Evolutionary conservation across 2,329 filamentous ascomycete genomes (phyloP), one percentile per base, ranked within the genome.

Genomic region (Teratosphaeria pseudoeucalypti): DNA sequence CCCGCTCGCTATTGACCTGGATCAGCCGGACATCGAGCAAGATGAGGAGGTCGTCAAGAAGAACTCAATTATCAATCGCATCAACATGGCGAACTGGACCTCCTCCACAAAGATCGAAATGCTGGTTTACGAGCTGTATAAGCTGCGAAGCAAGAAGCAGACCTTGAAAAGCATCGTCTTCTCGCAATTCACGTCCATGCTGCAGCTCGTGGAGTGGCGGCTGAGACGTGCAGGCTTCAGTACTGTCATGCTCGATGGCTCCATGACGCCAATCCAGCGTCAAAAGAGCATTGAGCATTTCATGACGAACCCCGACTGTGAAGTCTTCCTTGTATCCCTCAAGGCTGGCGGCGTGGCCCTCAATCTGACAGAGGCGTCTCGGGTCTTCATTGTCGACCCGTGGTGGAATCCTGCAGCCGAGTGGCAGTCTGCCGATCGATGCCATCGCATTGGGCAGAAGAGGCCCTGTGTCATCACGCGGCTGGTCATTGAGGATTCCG

Each of bases 71-170:
- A 95, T 97, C 79, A 97, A 97, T 73, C 89, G 94, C 58, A 97
- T 99, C 76, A 90, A 92, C 75, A 96, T 97, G 92, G 90, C 95
- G 72, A 89, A 97, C 69, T 99, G 94, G 94, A 96, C 91, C 0
- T 96, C 90, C 0, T 96, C 91, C 1, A 96, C 92, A 63, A 99
- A 99, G 78, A 99, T 99, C 65, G 94, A 99, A 76, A 86, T 95
- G 72, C 83, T 99, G 6, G 88, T 97, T 10, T 95, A 96, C 70
- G 91, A 97, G 70, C 82, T 99, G 2, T 94, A 95, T 78, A 88
- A 89, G 73, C 82, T 97, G 47, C 86, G 94, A 60, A 95, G 89
- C 60, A 89, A 95, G 76, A 96, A 95, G 72, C 86, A 91, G 63
- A 95, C 91, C 0, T 87, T 94, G 73, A 99, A 99, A 77, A 95